Percentiles rank a stretch among this genome's conserved stretches.
phyloP scores from a whole-genome alignment of 2,329 filamentous ascomycete species.

The Zasmidium cellare region DNA sequence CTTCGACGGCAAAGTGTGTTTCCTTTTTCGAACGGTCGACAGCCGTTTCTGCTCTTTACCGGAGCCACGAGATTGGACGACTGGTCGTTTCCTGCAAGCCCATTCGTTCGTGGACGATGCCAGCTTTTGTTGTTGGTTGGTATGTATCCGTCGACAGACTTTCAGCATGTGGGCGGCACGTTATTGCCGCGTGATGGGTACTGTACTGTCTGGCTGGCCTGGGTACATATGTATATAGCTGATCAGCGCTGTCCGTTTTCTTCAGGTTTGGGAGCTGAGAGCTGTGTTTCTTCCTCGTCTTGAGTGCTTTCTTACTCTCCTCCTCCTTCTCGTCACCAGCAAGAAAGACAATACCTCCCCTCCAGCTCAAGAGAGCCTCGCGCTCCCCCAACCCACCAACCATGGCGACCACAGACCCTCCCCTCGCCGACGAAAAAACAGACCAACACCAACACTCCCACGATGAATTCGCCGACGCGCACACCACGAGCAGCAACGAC shows the following conservation, averaged over 20 bases:
- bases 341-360: too few relatives aligned
- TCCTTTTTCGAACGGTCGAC: too few relatives aligned
- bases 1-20: neutral
- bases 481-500: conserved; percentile 11
- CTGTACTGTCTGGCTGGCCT: neutral
- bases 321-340: neutral
- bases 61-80: neutral
- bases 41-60: neutral
- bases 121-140: too few relatives aligned
- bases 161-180: neutral
- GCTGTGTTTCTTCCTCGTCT: neutral
- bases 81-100: neutral
- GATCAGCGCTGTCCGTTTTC: neutral
- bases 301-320: neutral
- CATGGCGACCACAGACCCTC: conserved; percentile 2
- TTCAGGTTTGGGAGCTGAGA: neutral
- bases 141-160: too few relatives aligned
- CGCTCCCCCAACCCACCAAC: neutral
- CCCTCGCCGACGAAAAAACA: conserved; percentile 2
- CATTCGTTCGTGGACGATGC: neutral
- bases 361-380: too few relatives aligned
- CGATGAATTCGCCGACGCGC: conserved; percentile 1
- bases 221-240: neutral
- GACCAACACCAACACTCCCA: neutral
- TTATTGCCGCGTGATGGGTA: neutral